A percentile compares a stretch with the other conserved stretches of the same genome.
These are phyloP conservation scores for Eimeria necatrix DNA, from an alignment of 169 alveolate genomes.

Conservation along the genomic window DNA sequence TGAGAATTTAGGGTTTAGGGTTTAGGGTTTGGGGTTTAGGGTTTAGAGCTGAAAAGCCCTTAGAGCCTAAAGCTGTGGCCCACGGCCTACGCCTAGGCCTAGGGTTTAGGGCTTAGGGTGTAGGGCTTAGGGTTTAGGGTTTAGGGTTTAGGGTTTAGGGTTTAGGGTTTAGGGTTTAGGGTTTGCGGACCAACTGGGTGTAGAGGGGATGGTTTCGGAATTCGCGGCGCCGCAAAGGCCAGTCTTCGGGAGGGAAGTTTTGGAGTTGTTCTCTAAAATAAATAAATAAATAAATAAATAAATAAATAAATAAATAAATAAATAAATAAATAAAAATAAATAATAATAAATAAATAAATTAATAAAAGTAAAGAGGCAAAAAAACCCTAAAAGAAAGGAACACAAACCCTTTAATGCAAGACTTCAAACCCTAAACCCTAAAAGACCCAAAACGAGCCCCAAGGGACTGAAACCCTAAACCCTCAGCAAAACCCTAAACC, in stretches of 20 bases:
- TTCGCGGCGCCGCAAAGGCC: background rate
- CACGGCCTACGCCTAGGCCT: no score
- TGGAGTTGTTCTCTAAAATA: background rate
- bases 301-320: background rate
- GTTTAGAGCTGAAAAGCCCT: no score
- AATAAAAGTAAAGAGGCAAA: no score
- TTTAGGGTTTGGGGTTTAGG: no score
- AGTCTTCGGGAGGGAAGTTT: background rate
- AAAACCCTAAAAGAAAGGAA: background rate
- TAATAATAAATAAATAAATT: no score
- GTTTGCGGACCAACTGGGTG: background rate
- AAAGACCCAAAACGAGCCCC: background rate
- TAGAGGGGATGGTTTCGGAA: background rate
- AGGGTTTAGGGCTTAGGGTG: background rate
- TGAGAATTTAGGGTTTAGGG: no score
- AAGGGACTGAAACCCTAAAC: no score
- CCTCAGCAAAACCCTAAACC: no score
- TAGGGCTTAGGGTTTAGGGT: background rate
- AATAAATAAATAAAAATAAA: no score
- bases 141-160: conserved; percentile 4
- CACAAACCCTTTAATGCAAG: no score
- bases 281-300: background rate
- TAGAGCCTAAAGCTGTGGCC: no score
- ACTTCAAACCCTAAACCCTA: no score
- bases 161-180: conserved; percentile 2